A percentile compares a stretch with the other conserved stretches of the same genome.
Evolutionary conservation across 352 stramenopile species (phyloP).

Genomic region (Bremia lactucae): DNA sequence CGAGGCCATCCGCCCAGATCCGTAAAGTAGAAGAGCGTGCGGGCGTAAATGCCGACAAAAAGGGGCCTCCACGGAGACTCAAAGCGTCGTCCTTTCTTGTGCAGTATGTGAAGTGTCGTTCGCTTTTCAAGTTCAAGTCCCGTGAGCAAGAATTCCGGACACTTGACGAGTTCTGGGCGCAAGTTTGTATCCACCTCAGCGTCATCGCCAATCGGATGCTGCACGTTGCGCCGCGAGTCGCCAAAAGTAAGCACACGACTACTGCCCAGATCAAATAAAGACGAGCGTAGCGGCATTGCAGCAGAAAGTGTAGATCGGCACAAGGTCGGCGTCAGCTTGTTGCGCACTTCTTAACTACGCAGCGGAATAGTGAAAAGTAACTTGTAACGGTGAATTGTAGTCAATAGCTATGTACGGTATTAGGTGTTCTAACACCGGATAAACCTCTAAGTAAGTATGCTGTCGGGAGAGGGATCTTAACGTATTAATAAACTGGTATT

Average conservation of each 20-base stretch:
- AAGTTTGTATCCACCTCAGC: neutral
- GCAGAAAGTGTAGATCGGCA: neutral
- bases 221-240: conserved; percentile 9
- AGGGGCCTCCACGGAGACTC: conserved; percentile 49
- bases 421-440: too few species aligned
- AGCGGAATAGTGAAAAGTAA: conserved; percentile 13
- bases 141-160: conserved; percentile 38
- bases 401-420: too few species aligned
- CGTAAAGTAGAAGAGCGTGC: conserved; percentile 59
- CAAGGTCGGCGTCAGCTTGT: neutral
- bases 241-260: neutral
- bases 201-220: conserved; percentile 8
- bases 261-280: conserved; percentile 13
- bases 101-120: conserved; percentile 29
- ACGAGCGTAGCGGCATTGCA: conserved; percentile 11
- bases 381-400: too few species aligned
- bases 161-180: conserved; percentile 20
- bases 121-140: conserved; percentile 36
- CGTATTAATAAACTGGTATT: too few species aligned
- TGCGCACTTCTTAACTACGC: neutral
- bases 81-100: conserved; percentile 62
- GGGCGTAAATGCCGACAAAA: conserved; percentile 49
- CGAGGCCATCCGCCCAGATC: conserved; percentile 35
- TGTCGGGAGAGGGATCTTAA: too few species aligned
- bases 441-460: too few species aligned